A percentile compares a stretch with the other conserved stretches of the same genome.
Evolutionary conservation across 73 alveolate species (phyloP).

Genomic region (Stentor roeselii): DNA sequence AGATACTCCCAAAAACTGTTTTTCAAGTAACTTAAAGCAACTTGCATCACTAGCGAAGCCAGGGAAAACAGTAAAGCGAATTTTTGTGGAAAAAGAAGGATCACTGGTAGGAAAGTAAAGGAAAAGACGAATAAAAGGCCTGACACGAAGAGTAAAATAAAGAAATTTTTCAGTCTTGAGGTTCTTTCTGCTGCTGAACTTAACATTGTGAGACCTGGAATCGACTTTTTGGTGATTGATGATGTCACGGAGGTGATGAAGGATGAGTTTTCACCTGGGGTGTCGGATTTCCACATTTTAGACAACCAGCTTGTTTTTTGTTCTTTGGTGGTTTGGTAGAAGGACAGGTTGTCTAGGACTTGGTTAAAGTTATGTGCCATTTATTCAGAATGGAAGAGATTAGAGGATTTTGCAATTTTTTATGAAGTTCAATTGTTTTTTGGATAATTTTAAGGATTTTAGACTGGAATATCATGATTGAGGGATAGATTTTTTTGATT

Average conservation of each 20-base stretch:
- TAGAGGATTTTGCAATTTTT: too few relatives aligned
- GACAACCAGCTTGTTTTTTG: background rate
- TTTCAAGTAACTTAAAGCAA: slow-evolving; percentile 15
- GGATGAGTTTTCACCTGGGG: background rate
- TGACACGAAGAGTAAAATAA: background rate
- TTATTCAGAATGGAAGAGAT: too few relatives aligned
- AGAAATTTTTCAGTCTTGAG: background rate
- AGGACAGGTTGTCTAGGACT: slow-evolving; percentile 12
- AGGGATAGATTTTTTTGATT: too few relatives aligned
- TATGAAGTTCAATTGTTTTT: too few relatives aligned
- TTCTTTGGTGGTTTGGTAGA: slow-evolving; percentile 1
- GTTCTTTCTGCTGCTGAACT: slow-evolving; percentile 15
- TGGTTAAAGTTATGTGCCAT: slow-evolving; percentile 23
- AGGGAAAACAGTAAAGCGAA: slow-evolving; percentile 14
- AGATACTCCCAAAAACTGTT: background rate
- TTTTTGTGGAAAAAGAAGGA: slow-evolving; percentile 11
- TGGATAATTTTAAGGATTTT: too few relatives aligned
- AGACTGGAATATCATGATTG: too few relatives aligned
- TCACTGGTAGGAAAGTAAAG: slow-evolving; percentile 1
- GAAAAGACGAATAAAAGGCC: background rate
- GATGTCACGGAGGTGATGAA: background rate
- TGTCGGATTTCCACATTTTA: background rate
- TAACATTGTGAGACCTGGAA: background rate
- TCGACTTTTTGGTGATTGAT: background rate
- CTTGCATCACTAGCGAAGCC: background rate